Evolutionary conservation across 2,329 filamentous ascomycete genomes (phyloP), one percentile per base, ranked within the genome.

Genomic region (Bipolaris sorokiniana): DNA sequence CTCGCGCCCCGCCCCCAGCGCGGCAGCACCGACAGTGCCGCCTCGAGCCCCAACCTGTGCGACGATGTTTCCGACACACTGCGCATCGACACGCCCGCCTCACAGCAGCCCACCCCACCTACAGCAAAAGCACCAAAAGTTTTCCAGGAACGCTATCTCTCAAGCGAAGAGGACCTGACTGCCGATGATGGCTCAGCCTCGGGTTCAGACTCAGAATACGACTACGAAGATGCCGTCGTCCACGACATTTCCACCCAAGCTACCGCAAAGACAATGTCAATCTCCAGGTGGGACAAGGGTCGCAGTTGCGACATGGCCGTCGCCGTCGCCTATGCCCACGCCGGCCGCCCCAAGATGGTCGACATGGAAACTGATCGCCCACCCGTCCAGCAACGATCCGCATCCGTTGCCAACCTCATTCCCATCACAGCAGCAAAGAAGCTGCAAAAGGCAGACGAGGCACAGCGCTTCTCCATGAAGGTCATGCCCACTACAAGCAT

Each of bases 141-240:
- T 48, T 66, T 76, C 57, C 73, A 77, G 51, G 69, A 77, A 40
- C 68, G 72, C 18, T 77, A 77, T 56, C 68, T 77, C 37, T 76
- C 74, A 5, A 76, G 73, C 49, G 75, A 77, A 48, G 75, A 77
- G 51, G 73, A 76, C 54, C 67, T 77, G 10, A 73, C 75, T 9
- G 70, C 71, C 58, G 74, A 74, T 52, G 66, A 74, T 45, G 69
- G 63, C 47, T 70, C 66, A 0, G 63, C 62, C 31, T 38, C 41
- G 1, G 47, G 34, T 5, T 70, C 67, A 0, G 71, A 70, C 11
- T 67, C 62, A 2, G 59, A 62, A 41, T 69, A 68, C 54, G 71
- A 74, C 61, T 73, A 70, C 48, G 74, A 72, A 44, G 64, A 68
- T 15, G 72, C 61, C 3, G 69, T 69, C 20, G 66, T 72, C 41